Evolutionary conservation across 1,284 basidiomycete species (phyloP).

Genomic region (Lentinus polychrous): DNA sequence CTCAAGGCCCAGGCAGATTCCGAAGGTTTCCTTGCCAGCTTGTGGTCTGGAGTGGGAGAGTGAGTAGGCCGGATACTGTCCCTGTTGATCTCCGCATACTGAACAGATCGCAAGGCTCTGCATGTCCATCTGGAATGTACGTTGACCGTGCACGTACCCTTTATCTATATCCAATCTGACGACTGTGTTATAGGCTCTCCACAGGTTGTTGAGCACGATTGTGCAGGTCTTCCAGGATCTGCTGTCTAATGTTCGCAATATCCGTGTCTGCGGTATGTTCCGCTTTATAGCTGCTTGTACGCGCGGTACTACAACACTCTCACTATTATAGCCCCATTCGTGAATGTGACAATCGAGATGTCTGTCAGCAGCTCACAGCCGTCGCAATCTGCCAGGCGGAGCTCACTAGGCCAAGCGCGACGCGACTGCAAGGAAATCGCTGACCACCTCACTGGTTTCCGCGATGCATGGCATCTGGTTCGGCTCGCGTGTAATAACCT

Average conservation of each 20-base stretch:
- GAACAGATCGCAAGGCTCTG: conserved; percentile 17
- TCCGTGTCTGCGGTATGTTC: conserved; percentile 21
- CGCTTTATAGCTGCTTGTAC: background rate
- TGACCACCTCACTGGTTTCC: conserved; percentile 21
- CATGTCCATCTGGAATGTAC: conserved; percentile 24
- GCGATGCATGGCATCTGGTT: conserved; percentile 26
- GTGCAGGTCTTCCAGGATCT: conserved; percentile 21
- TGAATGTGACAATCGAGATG: conserved; percentile 1
- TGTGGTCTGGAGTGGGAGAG: conserved; percentile 25
- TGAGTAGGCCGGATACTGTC: conserved; percentile 7
- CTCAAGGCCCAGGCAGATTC: conserved; percentile 22
- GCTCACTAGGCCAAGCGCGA: conserved; percentile 9
- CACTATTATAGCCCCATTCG: conserved; percentile 8
- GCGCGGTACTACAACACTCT: background rate
- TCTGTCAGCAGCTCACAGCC: background rate
- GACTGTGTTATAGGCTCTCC: conserved; percentile 6
- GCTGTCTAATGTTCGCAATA: conserved; percentile 20
- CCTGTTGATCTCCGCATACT: background rate
- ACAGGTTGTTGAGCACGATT: conserved; percentile 13
- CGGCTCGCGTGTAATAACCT: conserved; percentile 20
- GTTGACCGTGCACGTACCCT: background rate
- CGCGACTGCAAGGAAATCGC: conserved; percentile 19
- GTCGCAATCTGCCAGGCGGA: too few relatives aligned
- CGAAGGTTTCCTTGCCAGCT: conserved; percentile 16
- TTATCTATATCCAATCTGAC: background rate